These are phyloP conservation scores for Aspergillus bridgeri DNA, from an alignment of 495 filamentous ascomycete species.

Conservation along the genomic window DNA sequence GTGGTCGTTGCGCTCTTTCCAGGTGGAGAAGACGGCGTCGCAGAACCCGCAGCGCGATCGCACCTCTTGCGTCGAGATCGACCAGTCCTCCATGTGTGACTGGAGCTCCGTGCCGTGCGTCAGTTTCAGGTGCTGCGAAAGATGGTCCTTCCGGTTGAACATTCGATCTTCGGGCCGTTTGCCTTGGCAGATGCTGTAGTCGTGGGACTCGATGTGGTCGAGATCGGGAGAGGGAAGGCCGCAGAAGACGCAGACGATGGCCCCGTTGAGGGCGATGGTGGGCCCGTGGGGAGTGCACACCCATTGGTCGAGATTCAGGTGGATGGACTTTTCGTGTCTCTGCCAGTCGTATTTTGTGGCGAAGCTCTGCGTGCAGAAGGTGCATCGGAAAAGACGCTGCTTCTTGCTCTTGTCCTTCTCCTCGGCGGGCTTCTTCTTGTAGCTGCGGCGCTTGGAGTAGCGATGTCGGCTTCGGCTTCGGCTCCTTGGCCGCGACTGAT, in stretches of 20 bases:
- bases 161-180: constrained; percentile 49
- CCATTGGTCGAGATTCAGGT: constrained; percentile 73
- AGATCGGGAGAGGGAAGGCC: constrained; percentile 13
- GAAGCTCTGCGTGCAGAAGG: constrained; percentile 78
- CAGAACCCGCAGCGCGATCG: constrained; percentile 68
- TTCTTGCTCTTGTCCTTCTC: neutral
- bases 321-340: constrained; percentile 77
- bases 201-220: constrained; percentile 39
- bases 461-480: neutral
- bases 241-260: constrained; percentile 27
- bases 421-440: constrained; percentile 1
- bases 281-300: constrained; percentile 62
- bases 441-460: neutral
- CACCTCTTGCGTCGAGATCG: constrained; percentile 52
- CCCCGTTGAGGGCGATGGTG: constrained; percentile 44
- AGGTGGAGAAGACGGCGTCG: constrained; percentile 52
- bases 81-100: constrained; percentile 65
- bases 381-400: constrained; percentile 46
- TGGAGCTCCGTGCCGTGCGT: constrained; percentile 63
- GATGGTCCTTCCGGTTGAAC: constrained; percentile 81
- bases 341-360: constrained; percentile 80
- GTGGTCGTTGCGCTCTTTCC: constrained; percentile 59
- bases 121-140: constrained; percentile 70
- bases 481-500: neutral
- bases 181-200: constrained; percentile 61